Base-by-base conservation (phyloP, 2,329 filamentous ascomycete genomes). In the Boeremia lycopersici region DNA sequence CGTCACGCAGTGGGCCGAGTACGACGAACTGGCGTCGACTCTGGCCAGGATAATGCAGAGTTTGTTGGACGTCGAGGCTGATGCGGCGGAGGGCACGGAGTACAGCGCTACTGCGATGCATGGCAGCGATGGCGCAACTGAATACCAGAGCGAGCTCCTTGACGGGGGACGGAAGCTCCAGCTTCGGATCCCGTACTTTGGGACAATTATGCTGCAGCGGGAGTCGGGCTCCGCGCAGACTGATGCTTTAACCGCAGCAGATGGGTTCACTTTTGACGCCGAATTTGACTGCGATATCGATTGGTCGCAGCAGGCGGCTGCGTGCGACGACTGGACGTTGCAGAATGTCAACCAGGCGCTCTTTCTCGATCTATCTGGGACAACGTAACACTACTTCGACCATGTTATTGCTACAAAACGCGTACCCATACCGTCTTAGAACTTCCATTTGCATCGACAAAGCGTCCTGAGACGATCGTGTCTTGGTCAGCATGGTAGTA, bases 91-190 rank as follows among this genome's bases (percentile, higher is more conserved):
- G 8, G 57, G 59, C 2, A 35, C 28, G 9, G 28, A 35, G 23
- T 59, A 63, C 33, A 55, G 26, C 0, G 64, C 69, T 5, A 60
- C 44, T 23, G 55, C 63, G 6, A 62, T 54, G 0, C 48, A 61
- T 4, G 59, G 56, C 5, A 50, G 58, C 2, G 61, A 63, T 12
- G 31, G 19, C 12, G 48, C 17, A n/a, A 42, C 61, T 1, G 72
- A 73, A 3, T 57, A 63, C 6, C 63, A 67, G 13, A 63, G 66
- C 36, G 60, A 64, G 7, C 53, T 62, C 6, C 52, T 49, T 4
- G 39, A 57, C 11, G 42, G 23, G 10, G 46, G 47, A 11, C 30
- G 30, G 2, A 38, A 66, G 5, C 53, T 61, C 11, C 41, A 48
- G n/a, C 31, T 65, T 7, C 33, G 45, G 11, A 57, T 67, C n/a